Evolutionary conservation across 768 basidiomycete genomes (phyloP), one percentile per base, ranked within the genome.

Genomic region (Rhodotorula diobovata): DNA sequence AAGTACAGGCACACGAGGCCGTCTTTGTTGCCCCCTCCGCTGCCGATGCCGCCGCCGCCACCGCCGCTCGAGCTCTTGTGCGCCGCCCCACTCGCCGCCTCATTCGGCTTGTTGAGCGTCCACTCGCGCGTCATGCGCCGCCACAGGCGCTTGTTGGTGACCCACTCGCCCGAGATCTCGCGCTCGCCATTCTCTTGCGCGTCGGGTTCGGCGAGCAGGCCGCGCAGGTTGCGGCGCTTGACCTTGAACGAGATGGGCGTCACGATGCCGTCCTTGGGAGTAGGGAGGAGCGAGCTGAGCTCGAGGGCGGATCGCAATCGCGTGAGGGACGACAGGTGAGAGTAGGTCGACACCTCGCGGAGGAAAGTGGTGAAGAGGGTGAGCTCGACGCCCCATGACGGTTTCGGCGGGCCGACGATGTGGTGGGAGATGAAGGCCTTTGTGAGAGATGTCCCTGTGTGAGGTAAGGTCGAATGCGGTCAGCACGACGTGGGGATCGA

Each of bases 381-480:
- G 90, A 97, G 91, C 81, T 91, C 90, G 63, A 93, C 87, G 1
- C 93, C 92, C 95, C 95, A 99, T 12, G 89, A 88, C 78, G 90
- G 89, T 78, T 87, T 87, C 54, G 89, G 87, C 1, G 95, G 93
- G 7, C 95, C 95, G 83, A 87, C 89, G 51, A 97, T 81, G 72
- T 88, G 86, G 79, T 96, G 89, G 14, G 85, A 83, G 58, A 95
- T 80, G 35, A 96, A 84, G 63, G 91, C 93, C 21, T 84, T 81
- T 8, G 87, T 86, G 12, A 87, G 77, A 4, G 81, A 81, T 23
- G 81, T 81, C 3, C 83, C 84, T 84, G 77, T 37, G 16, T 35
- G 32, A 3, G 14, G 21, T 3, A 12, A 10, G 55, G 34, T 35
- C 25, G n/a, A n/a, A 57, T 23, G 37, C 12, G n/a, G 37, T 25